Evolutionary conservation across 306 rosid species (phyloP).

Genomic region (Ochetophila trinervis): DNA sequence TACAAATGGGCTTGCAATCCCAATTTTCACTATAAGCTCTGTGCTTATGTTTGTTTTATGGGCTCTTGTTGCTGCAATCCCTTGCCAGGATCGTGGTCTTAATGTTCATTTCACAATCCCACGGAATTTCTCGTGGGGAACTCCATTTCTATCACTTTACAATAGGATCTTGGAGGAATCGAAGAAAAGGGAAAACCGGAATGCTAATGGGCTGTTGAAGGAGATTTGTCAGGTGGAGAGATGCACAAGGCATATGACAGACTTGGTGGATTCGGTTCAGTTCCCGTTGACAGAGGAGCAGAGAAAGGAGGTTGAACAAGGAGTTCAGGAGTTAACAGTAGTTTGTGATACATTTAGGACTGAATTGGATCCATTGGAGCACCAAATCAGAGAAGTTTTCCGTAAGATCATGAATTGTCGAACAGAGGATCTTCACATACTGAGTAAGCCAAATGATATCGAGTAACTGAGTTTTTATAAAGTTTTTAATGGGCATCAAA

Average conservation of each 20-base stretch:
- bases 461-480: slow-evolving; percentile 31
- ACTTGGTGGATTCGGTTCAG: slow-evolving; percentile 68
- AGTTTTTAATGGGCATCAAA: slow-evolving; percentile 35
- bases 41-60: slow-evolving; percentile 71
- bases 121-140: slow-evolving; percentile 65
- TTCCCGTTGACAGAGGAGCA: slow-evolving; percentile 69
- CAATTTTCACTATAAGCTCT: slow-evolving; percentile 69
- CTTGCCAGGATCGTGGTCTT: slow-evolving; percentile 84
- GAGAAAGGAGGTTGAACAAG: slow-evolving; percentile 57
- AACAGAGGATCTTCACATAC: slow-evolving; percentile 72
- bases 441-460: slow-evolving; percentile 40
- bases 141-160: slow-evolving; percentile 46
- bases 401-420: slow-evolving; percentile 66
- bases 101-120: slow-evolving; percentile 66
- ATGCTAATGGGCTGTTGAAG: slow-evolving; percentile 69
- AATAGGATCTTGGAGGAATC: slow-evolving; percentile 81
- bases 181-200: slow-evolving; percentile 70
- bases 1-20: slow-evolving; percentile 57
- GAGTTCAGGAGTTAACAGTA: slow-evolving; percentile 44
- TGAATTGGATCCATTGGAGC: slow-evolving; percentile 75
- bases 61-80: slow-evolving; percentile 85
- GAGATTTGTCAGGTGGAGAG: slow-evolving; percentile 79
- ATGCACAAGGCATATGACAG: slow-evolving; percentile 61
- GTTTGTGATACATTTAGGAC: slow-evolving; percentile 50
- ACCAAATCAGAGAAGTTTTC: slow-evolving; percentile 76